A percentile compares a stretch with the other conserved stretches of the same genome.
phyloP scores from a whole-genome alignment of 495 filamentous ascomycete genomes.

The Cairneyella variabilis region DNA sequence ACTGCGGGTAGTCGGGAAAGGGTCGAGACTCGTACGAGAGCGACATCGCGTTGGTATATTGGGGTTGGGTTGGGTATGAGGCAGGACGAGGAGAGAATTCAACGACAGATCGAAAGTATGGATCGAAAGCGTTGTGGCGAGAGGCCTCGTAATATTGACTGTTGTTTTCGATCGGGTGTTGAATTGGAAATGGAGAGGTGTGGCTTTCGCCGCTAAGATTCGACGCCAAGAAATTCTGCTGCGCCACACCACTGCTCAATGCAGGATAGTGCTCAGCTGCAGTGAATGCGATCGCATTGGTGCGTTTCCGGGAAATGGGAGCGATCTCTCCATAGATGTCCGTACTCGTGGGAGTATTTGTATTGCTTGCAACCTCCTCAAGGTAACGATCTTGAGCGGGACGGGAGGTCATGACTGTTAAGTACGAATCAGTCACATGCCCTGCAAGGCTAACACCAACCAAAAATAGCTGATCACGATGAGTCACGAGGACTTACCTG shows the following conservation, averaged over 20 bases:
- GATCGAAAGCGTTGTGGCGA: conserved; percentile 11
- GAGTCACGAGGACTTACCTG: conserved; percentile 8
- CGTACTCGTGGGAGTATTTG: too few relatives aligned
- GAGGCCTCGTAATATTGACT: conserved; percentile 10
- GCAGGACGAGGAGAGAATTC: conserved; percentile 1
- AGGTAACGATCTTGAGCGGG: not conserved
- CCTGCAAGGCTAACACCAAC: not conserved
- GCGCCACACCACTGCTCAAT: too few relatives aligned
- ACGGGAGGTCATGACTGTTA: not conserved
- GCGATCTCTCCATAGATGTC: too few relatives aligned
- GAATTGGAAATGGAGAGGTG: too few relatives aligned
- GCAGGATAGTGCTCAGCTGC: too few relatives aligned
- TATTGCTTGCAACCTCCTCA: not conserved
- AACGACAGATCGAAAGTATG: conserved; percentile 1
- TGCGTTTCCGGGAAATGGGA: too few relatives aligned
- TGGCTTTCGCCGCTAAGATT: too few relatives aligned
- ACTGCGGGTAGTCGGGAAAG: conserved; percentile 17
- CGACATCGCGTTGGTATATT: conserved; percentile 19
- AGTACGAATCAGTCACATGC: conserved; percentile 6
- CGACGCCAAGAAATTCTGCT: too few relatives aligned
- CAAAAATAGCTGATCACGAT: not conserved
- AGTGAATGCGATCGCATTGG: too few relatives aligned
- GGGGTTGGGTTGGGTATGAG: not conserved
- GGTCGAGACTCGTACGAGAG: conserved; percentile 18
- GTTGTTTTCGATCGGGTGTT: not conserved